Percentiles rank a stretch among this genome's conserved stretches.
phyloP scores from a whole-genome alignment of 257 asterid species.

The Euphrasia confusa region DNA sequence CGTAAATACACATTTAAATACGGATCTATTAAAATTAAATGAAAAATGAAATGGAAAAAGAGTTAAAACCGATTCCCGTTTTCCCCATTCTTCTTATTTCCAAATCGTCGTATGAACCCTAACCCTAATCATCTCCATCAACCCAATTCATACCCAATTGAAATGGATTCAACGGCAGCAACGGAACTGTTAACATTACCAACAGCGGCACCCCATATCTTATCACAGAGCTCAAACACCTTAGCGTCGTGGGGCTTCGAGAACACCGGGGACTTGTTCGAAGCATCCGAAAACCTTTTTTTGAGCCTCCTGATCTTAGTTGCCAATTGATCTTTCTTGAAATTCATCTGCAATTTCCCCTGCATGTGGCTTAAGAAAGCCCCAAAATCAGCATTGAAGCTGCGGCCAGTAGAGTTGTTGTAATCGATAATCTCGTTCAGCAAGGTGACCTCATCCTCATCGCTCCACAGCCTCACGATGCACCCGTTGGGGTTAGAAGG shows the following conservation, averaged over 20 bases:
- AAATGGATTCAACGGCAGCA: no score
- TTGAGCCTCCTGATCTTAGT: no score
- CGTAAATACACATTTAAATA: no score
- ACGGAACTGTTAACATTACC: not conserved
- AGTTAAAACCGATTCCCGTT: no score
- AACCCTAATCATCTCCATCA: no score
- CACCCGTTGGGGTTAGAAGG: constrained; percentile 19
- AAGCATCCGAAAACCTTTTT: constrained; percentile 33
- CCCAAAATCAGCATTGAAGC: constrained; percentile 33
- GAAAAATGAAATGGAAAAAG: no score
- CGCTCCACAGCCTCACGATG: constrained; percentile 46
- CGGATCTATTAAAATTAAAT: no score
- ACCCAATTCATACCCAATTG: no score
- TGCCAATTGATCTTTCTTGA: constrained; percentile 37
- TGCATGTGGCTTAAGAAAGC: constrained; percentile 39
- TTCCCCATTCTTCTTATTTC: no score
- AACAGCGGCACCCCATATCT: constrained; percentile 42
- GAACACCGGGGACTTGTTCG: constrained; percentile 36
- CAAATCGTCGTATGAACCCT: no score
- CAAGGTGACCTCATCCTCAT: constrained; percentile 45
- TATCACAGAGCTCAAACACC: constrained; percentile 38
- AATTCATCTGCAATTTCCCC: constrained; percentile 34
- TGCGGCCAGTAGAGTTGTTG: constrained; percentile 31
- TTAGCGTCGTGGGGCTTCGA: constrained; percentile 41
- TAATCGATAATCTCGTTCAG: constrained; percentile 48